A percentile compares a stretch with the other conserved stretches of the same genome.
phyloP scores from a whole-genome alignment of 495 filamentous ascomycete genomes.

The Tuber aestivum region DNA sequence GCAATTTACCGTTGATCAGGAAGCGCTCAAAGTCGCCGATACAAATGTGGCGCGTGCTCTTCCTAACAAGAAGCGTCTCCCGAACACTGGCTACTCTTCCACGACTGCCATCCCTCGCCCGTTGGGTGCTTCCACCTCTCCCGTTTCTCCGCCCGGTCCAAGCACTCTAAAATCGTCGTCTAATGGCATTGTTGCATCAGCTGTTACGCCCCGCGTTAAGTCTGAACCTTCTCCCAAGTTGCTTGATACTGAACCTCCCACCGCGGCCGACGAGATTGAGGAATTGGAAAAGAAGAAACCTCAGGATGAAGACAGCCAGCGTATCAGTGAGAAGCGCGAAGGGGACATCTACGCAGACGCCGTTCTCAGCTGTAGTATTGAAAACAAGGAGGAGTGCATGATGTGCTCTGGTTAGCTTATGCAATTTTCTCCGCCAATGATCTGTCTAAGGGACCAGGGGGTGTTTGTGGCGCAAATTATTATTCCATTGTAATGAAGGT shows the following conservation, averaged over 20 bases:
- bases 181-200: constrained; percentile 61
- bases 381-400: constrained; percentile 67
- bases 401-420: constrained; percentile 62
- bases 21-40: constrained; percentile 83
- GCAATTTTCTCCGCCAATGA: background rate
- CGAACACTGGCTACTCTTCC: constrained; percentile 46
- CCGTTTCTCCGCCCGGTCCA: background rate
- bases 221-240: constrained; percentile 67
- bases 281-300: constrained; percentile 48
- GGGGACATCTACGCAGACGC: constrained; percentile 89
- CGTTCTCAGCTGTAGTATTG: constrained; percentile 79
- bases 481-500: background rate
- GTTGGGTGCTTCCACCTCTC: constrained; percentile 44
- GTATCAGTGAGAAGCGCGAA: constrained; percentile 63
- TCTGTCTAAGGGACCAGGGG: background rate
- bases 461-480: constrained; percentile 3
- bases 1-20: constrained; percentile 98
- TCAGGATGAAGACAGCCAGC: constrained; percentile 61
- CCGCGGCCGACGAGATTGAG: constrained; percentile 43
- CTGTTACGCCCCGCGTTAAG: constrained; percentile 45
- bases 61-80: constrained; percentile 33
- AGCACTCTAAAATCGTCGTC: constrained; percentile 25
- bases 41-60: constrained; percentile 62
- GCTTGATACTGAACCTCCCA: constrained; percentile 63
- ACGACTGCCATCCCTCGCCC: constrained; percentile 54